These are phyloP conservation scores for Hyaloscypha variabilis DNA, from an alignment of 495 filamentous ascomycete species.

Conservation along the genomic window DNA sequence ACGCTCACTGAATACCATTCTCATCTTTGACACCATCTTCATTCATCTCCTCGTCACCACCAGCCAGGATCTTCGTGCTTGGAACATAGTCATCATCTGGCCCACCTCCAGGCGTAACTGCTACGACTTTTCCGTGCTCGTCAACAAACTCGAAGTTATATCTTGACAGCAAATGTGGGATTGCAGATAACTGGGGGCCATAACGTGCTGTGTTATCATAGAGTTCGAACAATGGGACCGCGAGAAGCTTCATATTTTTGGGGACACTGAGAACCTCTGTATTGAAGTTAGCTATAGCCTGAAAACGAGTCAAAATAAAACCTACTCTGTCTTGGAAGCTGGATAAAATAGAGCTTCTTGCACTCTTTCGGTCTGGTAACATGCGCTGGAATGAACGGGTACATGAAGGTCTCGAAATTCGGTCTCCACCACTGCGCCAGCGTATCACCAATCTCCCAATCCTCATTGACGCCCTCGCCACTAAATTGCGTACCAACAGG, in stretches of 20 bases:
- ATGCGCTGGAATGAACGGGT: conserved; percentile 94
- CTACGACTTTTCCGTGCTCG: conserved; percentile 85
- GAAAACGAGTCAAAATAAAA: not conserved
- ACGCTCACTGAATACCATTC: conserved; percentile 36
- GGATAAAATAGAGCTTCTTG: conserved; percentile 98
- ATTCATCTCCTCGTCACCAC: conserved; percentile 48
- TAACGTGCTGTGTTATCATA: conserved; percentile 97
- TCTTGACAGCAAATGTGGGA: conserved; percentile 88
- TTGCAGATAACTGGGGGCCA: conserved; percentile 93
- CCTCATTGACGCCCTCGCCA: conserved; percentile 81
- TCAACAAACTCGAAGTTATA: conserved; percentile 99
- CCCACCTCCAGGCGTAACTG: conserved; percentile 76
- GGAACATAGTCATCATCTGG: conserved; percentile 49
- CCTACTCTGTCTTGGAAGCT: conserved; percentile 88
- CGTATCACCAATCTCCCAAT: conserved; percentile 93
- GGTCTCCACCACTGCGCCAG: conserved; percentile 98
- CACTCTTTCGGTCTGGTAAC: conserved; percentile 97
- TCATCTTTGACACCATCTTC: conserved; percentile 26
- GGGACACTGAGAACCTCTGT: conserved; percentile 94
- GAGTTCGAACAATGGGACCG: conserved; percentile 94
- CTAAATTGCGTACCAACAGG: conserved; percentile 87
- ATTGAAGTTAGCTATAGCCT: conserved; percentile 1
- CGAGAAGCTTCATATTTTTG: conserved; percentile 99
- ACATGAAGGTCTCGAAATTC: conserved; percentile 99
- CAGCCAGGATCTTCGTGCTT: conserved; percentile 76